A percentile compares a stretch with the other conserved stretches of the same genome.
Evolutionary conservation across 2,329 filamentous ascomycete species (phyloP).

Genomic region (Botryosphaeria dothidea): DNA sequence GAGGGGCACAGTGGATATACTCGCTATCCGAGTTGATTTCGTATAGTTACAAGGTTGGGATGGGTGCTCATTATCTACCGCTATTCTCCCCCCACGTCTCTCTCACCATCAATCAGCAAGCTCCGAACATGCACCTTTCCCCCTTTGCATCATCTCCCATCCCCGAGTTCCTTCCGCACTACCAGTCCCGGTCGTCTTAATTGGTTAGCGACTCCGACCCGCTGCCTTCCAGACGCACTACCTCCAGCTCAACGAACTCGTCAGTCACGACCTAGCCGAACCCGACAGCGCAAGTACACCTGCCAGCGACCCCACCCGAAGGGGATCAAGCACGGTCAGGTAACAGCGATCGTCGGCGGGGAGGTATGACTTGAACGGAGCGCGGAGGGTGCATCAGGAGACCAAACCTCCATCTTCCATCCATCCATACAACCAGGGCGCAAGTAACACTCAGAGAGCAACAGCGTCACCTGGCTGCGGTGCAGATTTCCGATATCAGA

Average conservation of each 20-base stretch:
- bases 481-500: constrained; percentile 7
- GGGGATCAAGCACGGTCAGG: not conserved
- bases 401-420: constrained; percentile 7
- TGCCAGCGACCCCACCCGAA: not conserved
- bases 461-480: constrained; percentile 1
- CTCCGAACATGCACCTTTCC: not conserved
- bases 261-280: not conserved
- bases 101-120: not conserved
- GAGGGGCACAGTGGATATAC: not conserved
- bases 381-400: not conserved
- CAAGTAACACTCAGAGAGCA: constrained; percentile 5
- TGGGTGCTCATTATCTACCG: not conserved
- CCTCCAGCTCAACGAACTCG: constrained; percentile 13
- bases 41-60: not conserved
- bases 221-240: not conserved
- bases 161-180: not conserved
- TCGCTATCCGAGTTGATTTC: not conserved
- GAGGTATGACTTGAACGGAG: constrained; percentile 1
- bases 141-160: not conserved
- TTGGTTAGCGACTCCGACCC: not conserved
- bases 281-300: constrained; percentile 13
- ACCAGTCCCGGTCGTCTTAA: not conserved
- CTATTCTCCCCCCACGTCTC: not conserved
- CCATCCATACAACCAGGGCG: not conserved
- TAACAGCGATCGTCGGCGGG: constrained; percentile 8